These are phyloP conservation scores for Arabidopsis thaliana DNA, from an alignment of 345 rosid species.

Conservation along the genomic window DNA sequence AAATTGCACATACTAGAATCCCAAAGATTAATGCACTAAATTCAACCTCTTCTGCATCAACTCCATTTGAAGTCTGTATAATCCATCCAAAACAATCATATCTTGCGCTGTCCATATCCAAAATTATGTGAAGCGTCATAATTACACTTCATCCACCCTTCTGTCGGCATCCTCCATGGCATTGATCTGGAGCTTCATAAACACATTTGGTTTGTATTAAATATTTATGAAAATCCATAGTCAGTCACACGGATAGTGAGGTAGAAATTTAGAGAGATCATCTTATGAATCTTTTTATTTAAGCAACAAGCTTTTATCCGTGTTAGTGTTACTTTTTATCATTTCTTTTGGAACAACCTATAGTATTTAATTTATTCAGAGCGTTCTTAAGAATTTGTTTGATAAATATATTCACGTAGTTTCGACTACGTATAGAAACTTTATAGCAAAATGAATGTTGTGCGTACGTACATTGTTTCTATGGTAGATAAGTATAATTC, in stretches of 20 bases:
- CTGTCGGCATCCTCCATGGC: conserved; percentile 2
- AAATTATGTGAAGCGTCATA: not conserved
- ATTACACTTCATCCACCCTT: conserved; percentile 3
- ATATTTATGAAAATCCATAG: not conserved
- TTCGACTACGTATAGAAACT: not conserved
- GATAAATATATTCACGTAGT: not conserved
- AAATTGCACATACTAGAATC: not conserved
- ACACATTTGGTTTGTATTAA: conserved; percentile 4
- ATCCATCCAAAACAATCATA: not conserved
- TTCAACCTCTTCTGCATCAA: not conserved
- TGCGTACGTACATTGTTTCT: not conserved
- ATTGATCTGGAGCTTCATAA: conserved; percentile 8
- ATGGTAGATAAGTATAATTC: too few species aligned
- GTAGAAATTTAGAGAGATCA: not conserved
- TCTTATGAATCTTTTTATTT: conserved; percentile 14
- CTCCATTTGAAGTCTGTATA: not conserved
- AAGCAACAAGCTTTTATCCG: conserved; percentile 19
- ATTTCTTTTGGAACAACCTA: conserved; percentile 19
- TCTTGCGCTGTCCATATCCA: not conserved
- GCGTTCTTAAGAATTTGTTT: not conserved
- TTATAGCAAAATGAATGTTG: not conserved
- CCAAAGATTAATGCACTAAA: not conserved
- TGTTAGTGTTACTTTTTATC: conserved; percentile 10
- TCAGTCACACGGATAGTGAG: not conserved
- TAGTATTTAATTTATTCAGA: not conserved